phyloP scores from a whole-genome alignment of 805 yeast species.

The Cyberlindnera japonica region DNA sequence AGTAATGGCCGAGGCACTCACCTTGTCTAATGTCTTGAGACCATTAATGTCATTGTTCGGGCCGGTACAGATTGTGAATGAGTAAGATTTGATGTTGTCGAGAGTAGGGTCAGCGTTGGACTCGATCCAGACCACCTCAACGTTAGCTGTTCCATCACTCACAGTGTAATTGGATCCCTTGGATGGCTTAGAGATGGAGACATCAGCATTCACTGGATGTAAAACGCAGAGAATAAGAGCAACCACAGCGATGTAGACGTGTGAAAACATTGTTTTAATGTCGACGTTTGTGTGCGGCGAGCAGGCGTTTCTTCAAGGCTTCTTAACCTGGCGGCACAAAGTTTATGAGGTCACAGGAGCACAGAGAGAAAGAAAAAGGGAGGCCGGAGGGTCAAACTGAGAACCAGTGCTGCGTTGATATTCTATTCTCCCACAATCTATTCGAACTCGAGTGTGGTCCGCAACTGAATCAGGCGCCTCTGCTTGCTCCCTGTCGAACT shows the following conservation, averaged over 20 bases:
- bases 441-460: too few species aligned
- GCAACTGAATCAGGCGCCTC: too few species aligned
- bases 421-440: too few species aligned
- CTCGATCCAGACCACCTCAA: slow-evolving; percentile 49
- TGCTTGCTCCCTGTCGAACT: too few species aligned
- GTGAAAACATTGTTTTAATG: neutral
- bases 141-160: slow-evolving; percentile 26
- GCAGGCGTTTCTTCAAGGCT: neutral
- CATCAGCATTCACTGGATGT: slow-evolving; percentile 20
- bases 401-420: too few species aligned
- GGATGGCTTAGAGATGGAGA: slow-evolving; percentile 28
- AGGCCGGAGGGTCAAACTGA: too few species aligned
- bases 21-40: slow-evolving; percentile 28
- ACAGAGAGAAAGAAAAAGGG: too few species aligned
- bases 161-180: slow-evolving; percentile 20
- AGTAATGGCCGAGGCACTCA: slow-evolving; percentile 31
- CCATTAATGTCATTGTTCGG: slow-evolving; percentile 47
- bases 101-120: slow-evolving; percentile 48
- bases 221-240: slow-evolving; percentile 2
- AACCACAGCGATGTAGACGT: neutral
- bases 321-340: too few species aligned
- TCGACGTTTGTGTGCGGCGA: neutral
- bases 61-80: slow-evolving; percentile 70
- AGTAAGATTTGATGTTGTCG: slow-evolving; percentile 38
- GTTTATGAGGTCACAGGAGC: too few species aligned